Conservation (phyloP, 2,329 filamentous ascomycete genomes). For the Scytalidium sp. region DNA sequence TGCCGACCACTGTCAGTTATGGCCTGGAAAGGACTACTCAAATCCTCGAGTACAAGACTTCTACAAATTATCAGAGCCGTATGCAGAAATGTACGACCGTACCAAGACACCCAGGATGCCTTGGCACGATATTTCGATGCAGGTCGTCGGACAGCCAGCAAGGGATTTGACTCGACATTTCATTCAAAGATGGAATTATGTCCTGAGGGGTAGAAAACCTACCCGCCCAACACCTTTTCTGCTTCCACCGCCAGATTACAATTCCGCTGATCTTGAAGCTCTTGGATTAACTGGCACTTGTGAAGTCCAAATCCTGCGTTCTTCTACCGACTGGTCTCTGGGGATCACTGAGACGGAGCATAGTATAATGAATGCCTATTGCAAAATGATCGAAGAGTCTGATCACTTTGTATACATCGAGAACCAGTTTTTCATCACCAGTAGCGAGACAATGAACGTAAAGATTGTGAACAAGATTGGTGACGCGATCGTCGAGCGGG, state of each 20-base stretch:
- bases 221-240: constrained; percentile 92
- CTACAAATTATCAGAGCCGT: constrained; percentile 86
- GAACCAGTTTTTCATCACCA: constrained; percentile 98
- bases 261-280: constrained; percentile 77
- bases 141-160: constrained; percentile 92
- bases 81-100: constrained; percentile 98
- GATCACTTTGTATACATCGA: constrained; percentile 99
- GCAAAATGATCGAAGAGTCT: constrained; percentile 90
- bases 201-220: constrained; percentile 87
- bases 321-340: constrained; percentile 86
- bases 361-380: constrained; percentile 94
- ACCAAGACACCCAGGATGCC: constrained; percentile 89
- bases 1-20: constrained; percentile 90
- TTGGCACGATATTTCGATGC: constrained; percentile 98
- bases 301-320: constrained; percentile 92
- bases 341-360: constrained; percentile 85
- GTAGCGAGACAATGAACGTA: constrained; percentile 81
- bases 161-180: constrained; percentile 94
- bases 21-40: constrained; percentile 97
- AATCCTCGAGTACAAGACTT: constrained; percentile 96
- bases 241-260: constrained; percentile 89
- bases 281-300: constrained; percentile 91
- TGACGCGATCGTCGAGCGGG: constrained; percentile 89
- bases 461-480: constrained; percentile 92
- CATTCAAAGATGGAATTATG: constrained; percentile 97